Evolutionary conservation across 495 filamentous ascomycete species (phyloP), one percentile per base, ranked within the genome.

Genomic region (Baudoinia panamericana): DNA sequence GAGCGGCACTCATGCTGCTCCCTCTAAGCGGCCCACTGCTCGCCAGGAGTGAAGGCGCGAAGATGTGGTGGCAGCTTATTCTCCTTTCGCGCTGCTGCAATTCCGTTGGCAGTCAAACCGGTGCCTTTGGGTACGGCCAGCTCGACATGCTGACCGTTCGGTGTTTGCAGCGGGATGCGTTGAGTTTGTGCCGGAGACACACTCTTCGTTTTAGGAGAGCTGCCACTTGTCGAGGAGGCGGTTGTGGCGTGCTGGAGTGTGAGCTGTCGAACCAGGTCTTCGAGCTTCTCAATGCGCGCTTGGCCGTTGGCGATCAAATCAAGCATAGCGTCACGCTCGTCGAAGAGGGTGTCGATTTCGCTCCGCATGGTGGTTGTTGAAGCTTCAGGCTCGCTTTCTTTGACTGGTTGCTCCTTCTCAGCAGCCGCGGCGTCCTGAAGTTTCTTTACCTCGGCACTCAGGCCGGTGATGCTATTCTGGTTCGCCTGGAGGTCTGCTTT

Each of bases 301-400:
- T 21, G 32, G 25, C 33, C 24, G 11, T 38, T 11, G 2, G 32
- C n/a, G 25, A 39, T 26, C 27, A 20, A 13, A n/a, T 9, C 19
- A 13, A 29, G 13, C 9, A 45, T 13, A 13, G 34, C 35, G 13
- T 45, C 43, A 12, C 28, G 34, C 25, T 45, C 43, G 17, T 32
- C 26, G 34, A 30, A 38, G 16, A 45, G 26, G 18, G 17, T 21
- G 10, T 23, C 28, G 12, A 45, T 10, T 19, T 45, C 43, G 16
- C 3, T 22, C 5, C 39, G 15, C n/a, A 26, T 16, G 19, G 18
- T 27, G 2, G 33, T 18, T 9, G 16, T 2, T 22, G 37, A 7
- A 5, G 18, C 34, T 5, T 23, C 17, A 8, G 27, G 5, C 17
- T 2, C 19, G 36, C 15, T 10, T 6, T 9, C 28, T 2, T 22